Base-by-base conservation (phyloP, 306 rosid genomes). In the Glycine latifolia region DNA sequence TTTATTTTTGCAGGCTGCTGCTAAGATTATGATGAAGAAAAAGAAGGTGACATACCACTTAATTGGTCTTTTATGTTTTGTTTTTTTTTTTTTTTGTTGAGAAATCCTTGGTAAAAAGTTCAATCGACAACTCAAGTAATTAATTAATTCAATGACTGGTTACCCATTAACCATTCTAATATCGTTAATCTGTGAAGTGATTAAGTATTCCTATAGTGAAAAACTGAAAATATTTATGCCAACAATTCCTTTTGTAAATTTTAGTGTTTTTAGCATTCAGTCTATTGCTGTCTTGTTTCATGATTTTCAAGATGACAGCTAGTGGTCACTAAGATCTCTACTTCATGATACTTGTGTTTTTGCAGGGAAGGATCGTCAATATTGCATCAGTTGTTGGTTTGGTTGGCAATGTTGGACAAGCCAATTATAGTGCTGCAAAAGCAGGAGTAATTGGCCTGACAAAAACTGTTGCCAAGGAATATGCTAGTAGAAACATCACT, bases 381-480 rank as follows among this genome's bases (percentile, higher is more conserved):
- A 88, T 95, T 79, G 85, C 98, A 84, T 95, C 98, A 7, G 99
- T 95, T 84, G 98, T 93, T 80, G 99, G 99, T 77, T 91, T 90
- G 17, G 91, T 92, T 79, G 99, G 99, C 77, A 95, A 93, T 55
- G 94, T 72, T 49, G 99, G 99, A 69, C 99, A 95, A 91, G 97
- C 97, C 85, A 95, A 95, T 84, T 95, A 95, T 74, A 92, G 98
- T 89, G 98, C 99, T 73, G 99, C 99, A 73, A 95, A 95, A 86
- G 98, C 99, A 60, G 99, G 99, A 84, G 99, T 95, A 48, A 95
- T 95, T 82, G 99, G 99, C 84, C 85, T 95, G 50, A 91, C 99
- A 31, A 95, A 93, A 89, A 1, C 90, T 49, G 97, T 95, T 84
- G 97, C 99, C 41, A 95, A 87, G 90, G 99, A 93, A 83, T 93